Evolutionary conservation across 805 yeast genomes (phyloP), one percentile per base, ranked within the genome.

Genomic region (Wickerhamiella musiphila): DNA sequence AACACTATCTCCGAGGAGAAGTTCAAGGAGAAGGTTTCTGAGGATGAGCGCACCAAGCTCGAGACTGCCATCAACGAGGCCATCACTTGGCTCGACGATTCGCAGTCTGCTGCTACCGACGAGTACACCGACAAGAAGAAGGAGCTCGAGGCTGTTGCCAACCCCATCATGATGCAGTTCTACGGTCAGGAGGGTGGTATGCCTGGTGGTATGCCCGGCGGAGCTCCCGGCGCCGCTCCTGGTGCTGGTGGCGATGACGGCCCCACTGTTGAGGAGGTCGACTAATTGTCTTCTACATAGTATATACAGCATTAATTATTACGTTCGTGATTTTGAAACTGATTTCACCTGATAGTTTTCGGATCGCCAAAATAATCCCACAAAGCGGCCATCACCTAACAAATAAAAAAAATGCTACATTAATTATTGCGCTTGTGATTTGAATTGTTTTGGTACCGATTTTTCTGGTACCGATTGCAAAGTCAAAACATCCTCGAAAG

Each of bases 141-240:
- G 75, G 94, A 83, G 65, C 74, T 84, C 53, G 95, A 86, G 69
- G 77, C 71, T 48, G 68, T 76, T 61, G 93, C 94, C 47, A 84
- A 84, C 71, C 95, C 95, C 60, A 81, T 84, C 64, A 77, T 84
- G 82, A 71, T 82, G 59, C 82, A 84, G 71, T 82, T 90, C 70
- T 86, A 86, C 75, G 90, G 79, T 61, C 60, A 51, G 38, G 60
- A 58, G 38, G 93, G 83, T 58, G 93, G 82, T 59, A 76, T 74
- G 45, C 73, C 77, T 52, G 78, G 68, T 46, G 81, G 67, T 48
- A 65, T 63, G 43, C 77, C 75, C 49, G 83, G 82, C 52, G 82
- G 69, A 50, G 69, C 68, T 40, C 73, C 73, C 51, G 72, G 70
- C 45, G 74, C 68, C 42, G 68, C 67, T 51, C 70, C 74, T 47